A percentile compares a stretch with the other conserved stretches of the same genome.
phyloP scores from a whole-genome alignment of 78 protist genomes.

The Dictyostelium intermedium region DNA sequence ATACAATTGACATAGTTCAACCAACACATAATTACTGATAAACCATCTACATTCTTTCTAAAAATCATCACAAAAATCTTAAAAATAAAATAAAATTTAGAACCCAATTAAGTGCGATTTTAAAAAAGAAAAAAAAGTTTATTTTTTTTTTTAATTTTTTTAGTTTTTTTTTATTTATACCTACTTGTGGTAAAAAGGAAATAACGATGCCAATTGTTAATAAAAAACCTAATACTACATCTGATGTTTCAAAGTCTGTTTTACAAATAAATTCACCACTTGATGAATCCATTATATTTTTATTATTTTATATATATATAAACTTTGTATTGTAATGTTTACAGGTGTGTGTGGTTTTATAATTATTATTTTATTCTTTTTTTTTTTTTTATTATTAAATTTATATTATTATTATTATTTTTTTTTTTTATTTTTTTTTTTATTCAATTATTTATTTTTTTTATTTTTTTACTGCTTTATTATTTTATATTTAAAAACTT shows the following conservation, averaged over 20 bases:
- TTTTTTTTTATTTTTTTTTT: no score
- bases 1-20: slow-evolving; percentile 67
- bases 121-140: neutral
- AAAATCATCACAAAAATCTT: slow-evolving; percentile 34
- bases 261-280: slow-evolving; percentile 23
- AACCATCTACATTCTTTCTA: slow-evolving; percentile 74
- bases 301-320: no score
- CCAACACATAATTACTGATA: slow-evolving; percentile 72
- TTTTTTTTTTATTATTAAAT: no score
- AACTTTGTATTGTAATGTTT: no score
- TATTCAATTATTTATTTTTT: no score
- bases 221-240: slow-evolving; percentile 38
- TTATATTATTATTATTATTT: no score
- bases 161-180: neutral
- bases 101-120: no score
- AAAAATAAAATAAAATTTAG: neutral
- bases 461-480: no score
- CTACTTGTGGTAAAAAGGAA: slow-evolving; percentile 60
- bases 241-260: slow-evolving; percentile 7
- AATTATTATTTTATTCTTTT: no score
- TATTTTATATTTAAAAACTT: no score
- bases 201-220: slow-evolving; percentile 48
- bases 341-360: no score
- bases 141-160: neutral
- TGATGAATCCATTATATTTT: neutral